phyloP scores from a whole-genome alignment of 768 basidiomycete genomes.

The Lactarius trivialis region DNA sequence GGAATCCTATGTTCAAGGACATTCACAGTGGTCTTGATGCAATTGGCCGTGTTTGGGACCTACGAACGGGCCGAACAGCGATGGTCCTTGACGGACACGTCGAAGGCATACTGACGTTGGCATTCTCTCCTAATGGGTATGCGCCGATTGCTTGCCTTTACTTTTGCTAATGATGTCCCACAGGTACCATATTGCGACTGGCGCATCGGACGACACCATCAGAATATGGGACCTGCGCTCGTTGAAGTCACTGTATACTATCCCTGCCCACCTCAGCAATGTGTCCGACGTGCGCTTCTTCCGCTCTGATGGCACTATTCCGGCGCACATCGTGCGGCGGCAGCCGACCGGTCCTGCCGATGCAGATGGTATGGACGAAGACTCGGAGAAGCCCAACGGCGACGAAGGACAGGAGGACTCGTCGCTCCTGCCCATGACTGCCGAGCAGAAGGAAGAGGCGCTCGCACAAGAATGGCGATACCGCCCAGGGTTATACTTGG shows the following conservation, averaged over 20 bases:
- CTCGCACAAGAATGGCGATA: constrained; percentile 68
- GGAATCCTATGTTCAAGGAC: constrained; percentile 5
- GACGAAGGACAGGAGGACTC: constrained; percentile 17
- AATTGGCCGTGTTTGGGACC: constrained; percentile 95
- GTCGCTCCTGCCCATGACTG: constrained; percentile 5
- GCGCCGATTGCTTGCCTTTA: constrained; percentile 26
- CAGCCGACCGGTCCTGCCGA: constrained; percentile 30
- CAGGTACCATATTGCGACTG: constrained; percentile 96
- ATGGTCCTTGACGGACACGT: constrained; percentile 99
- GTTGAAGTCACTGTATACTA: constrained; percentile 87
- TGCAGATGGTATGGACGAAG: constrained; percentile 44
- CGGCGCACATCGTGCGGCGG: constrained; percentile 32
- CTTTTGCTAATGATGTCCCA: constrained; percentile 10
- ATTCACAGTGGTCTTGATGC: constrained; percentile 81
- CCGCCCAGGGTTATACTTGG: constrained; percentile 86
- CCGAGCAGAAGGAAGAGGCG: constrained; percentile 26
- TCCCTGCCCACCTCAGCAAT: constrained; percentile 92
- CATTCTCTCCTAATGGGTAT: constrained; percentile 94
- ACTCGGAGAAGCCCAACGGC: constrained; percentile 29
- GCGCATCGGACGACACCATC: constrained; percentile 94
- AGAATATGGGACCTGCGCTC: constrained; percentile 98
- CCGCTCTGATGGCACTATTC: constrained; percentile 48
- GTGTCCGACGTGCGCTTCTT: constrained; percentile 96
- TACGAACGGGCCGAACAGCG: constrained; percentile 89
- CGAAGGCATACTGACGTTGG: constrained; percentile 83